Conservation (phyloP, 495 filamentous ascomycete genomes). For the Aspergillus olivimuriae region DNA sequence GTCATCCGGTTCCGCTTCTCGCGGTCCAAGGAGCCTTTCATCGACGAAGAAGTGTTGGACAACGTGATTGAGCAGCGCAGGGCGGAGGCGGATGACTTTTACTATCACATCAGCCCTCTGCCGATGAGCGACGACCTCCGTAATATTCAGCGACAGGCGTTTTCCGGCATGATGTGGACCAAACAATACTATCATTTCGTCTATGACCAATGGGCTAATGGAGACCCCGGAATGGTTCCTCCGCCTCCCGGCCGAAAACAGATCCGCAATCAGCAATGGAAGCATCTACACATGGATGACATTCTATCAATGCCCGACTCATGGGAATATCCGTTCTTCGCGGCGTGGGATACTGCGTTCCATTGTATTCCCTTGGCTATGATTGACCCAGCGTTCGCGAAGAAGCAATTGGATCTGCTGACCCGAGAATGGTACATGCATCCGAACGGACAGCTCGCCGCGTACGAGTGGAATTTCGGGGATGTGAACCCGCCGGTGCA, state of each 20-base stretch:
- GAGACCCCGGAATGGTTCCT: slow-evolving; percentile 64
- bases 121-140: slow-evolving; percentile 92
- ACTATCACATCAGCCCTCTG: slow-evolving; percentile 83
- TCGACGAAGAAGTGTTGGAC: slow-evolving; percentile 91
- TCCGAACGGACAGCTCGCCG: slow-evolving; percentile 87
- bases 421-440: slow-evolving; percentile 99
- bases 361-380: slow-evolving; percentile 93
- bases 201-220: slow-evolving; percentile 96
- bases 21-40: slow-evolving; percentile 59
- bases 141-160: slow-evolving; percentile 91
- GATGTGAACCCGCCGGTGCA: slow-evolving; percentile 97
- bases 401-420: slow-evolving; percentile 93
- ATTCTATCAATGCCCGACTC: slow-evolving; percentile 96
- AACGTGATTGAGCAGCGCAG: slow-evolving; percentile 80
- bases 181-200: slow-evolving; percentile 97
- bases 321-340: slow-evolving; percentile 98
- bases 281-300: slow-evolving; percentile 87
- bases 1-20: slow-evolving; percentile 91
- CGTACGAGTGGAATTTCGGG: slow-evolving; percentile 97
- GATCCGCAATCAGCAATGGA: slow-evolving; percentile 85
- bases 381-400: slow-evolving; percentile 96
- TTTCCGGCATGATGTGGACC: slow-evolving; percentile 95
- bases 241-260: slow-evolving; percentile 75
- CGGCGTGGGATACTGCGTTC: slow-evolving; percentile 95
- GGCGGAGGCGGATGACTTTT: slow-evolving; percentile 92